phyloP scores from a whole-genome alignment of 2,329 filamentous ascomycete species.

The Dothiorella sarmentorum region DNA sequence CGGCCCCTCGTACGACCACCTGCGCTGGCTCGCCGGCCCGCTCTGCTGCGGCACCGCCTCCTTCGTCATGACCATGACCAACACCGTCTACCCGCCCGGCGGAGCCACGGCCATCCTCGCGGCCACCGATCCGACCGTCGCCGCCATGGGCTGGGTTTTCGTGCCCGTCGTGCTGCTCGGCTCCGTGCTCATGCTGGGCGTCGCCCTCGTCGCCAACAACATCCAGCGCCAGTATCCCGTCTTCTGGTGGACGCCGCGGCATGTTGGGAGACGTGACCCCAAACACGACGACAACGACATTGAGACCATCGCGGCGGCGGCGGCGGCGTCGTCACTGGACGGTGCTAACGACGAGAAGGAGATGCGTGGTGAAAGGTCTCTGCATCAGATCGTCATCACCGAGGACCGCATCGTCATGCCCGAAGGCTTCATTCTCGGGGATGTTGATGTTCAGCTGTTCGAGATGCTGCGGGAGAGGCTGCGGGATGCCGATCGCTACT shows the following conservation, averaged over 20 bases:
- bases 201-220: constrained; percentile 46
- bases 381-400: constrained; percentile 30
- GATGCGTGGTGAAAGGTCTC: constrained; percentile 18
- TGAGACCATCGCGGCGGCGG: constrained; percentile 12
- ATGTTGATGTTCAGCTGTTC: constrained; percentile 36
- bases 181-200: constrained; percentile 40
- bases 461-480: constrained; percentile 35
- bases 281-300: constrained; percentile 16
- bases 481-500: constrained; percentile 6
- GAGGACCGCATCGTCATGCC: constrained; percentile 34
- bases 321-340: too few species aligned
- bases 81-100: constrained; percentile 50
- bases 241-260: constrained; percentile 48
- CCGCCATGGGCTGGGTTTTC: constrained; percentile 46
- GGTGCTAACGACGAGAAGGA: constrained; percentile 8
- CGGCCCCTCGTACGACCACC: constrained; percentile 34
- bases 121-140: constrained; percentile 38
- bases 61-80: constrained; percentile 46
- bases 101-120: constrained; percentile 49
- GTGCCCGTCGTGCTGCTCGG: constrained; percentile 43
- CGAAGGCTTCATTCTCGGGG: constrained; percentile 32
- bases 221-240: constrained; percentile 45
- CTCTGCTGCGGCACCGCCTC: constrained; percentile 43
- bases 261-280: constrained; percentile 32
- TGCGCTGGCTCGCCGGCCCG: constrained; percentile 46